These are phyloP conservation scores for Fusarium sublunatum DNA, from an alignment of 2,329 filamentous ascomycete species.

Conservation along the genomic window DNA sequence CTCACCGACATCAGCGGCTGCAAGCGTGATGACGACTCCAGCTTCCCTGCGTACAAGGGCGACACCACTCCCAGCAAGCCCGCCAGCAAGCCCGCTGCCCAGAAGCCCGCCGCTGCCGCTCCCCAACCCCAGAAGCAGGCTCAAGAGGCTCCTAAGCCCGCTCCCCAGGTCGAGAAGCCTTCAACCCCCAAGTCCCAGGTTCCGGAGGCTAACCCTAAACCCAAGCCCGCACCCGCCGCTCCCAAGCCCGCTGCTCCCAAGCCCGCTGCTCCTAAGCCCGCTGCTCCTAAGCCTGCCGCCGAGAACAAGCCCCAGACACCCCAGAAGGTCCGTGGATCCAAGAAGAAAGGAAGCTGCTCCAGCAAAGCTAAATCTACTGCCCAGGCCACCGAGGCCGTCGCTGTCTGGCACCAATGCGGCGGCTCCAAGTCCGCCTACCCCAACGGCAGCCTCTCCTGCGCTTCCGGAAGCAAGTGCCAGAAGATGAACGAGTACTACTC, in stretches of 20 bases:
- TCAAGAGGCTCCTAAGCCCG: not conserved
- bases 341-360: constrained; percentile 29
- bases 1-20: constrained; percentile 57
- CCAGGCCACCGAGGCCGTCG: constrained; percentile 26
- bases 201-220: constrained; percentile 6
- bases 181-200: constrained; percentile 6
- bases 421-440: constrained; percentile 39
- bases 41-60: constrained; percentile 43
- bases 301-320: constrained; percentile 13
- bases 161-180: constrained; percentile 11
- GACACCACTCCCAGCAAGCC: constrained; percentile 14
- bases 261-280: constrained; percentile 9
- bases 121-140: constrained; percentile 14
- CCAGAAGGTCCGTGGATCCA: constrained; percentile 30
- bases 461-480: constrained; percentile 39
- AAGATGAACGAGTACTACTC: constrained; percentile 44
- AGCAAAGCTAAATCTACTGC: constrained; percentile 25
- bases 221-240: constrained; percentile 1
- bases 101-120: constrained; percentile 8
- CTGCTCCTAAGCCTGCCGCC: constrained; percentile 9
- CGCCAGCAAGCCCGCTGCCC: constrained; percentile 1
- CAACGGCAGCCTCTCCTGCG: constrained; percentile 39
- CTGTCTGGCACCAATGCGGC: constrained; percentile 39
- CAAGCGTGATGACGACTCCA: constrained; percentile 47
- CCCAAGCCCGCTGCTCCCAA: not conserved